Evolutionary conservation across 495 filamentous ascomycete genomes (phyloP).

Genomic region (Daldinia loculata): DNA sequence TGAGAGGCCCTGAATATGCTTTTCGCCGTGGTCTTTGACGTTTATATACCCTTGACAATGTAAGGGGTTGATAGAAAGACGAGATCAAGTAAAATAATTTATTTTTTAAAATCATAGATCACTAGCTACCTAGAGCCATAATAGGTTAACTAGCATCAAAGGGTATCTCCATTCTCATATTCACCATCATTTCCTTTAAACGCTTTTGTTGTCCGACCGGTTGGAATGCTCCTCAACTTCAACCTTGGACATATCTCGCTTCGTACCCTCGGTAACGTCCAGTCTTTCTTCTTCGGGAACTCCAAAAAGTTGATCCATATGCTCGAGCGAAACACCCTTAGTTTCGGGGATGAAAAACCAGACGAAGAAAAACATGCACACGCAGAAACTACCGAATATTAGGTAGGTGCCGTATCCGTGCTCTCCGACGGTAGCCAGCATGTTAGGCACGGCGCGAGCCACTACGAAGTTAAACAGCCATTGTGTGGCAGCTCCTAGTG

Average conservation of each 20-base stretch:
- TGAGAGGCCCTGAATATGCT: too few relatives aligned
- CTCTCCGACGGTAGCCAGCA: slow-evolving; percentile 69
- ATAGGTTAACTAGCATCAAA: background rate
- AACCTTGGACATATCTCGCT: slow-evolving; percentile 21
- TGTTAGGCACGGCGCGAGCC: slow-evolving; percentile 66
- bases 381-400: slow-evolving; percentile 69
- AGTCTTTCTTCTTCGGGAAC: slow-evolving; percentile 22
- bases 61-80: too few relatives aligned
- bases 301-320: slow-evolving; percentile 66
- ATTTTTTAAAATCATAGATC: background rate
- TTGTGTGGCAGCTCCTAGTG: slow-evolving; percentile 72
- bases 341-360: slow-evolving; percentile 80
- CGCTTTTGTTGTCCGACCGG: slow-evolving; percentile 29
- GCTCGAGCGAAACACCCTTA: slow-evolving; percentile 66
- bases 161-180: slow-evolving; percentile 19
- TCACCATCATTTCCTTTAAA: slow-evolving; percentile 11
- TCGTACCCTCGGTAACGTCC: slow-evolving; percentile 15
- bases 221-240: slow-evolving; percentile 34
- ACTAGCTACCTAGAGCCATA: background rate
- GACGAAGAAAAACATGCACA: slow-evolving; percentile 71
- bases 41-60: too few relatives aligned
- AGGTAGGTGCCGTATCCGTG: slow-evolving; percentile 70
- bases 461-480: slow-evolving; percentile 79
- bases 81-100: background rate
- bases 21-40: too few relatives aligned